Base-by-base conservation (phyloP, 495 filamentous ascomycete species). In the Astrocystis sublimbata region DNA sequence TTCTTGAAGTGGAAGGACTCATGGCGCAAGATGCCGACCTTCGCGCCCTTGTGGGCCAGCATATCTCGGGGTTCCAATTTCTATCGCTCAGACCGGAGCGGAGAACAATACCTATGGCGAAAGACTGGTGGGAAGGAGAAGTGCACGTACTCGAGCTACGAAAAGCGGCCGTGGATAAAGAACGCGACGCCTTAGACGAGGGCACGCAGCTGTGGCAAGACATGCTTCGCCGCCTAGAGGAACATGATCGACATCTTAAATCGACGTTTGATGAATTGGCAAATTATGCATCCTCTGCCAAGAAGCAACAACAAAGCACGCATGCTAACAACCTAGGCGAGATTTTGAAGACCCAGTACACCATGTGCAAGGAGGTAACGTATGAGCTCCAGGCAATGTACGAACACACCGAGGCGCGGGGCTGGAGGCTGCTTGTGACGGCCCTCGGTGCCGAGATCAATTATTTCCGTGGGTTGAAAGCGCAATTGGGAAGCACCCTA, bases 401-500 rank as follows among this genome's bases (percentile, higher is more conserved):
- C n/a, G 79, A 82, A 15, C 73, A 82, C 35, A 89, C 87, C 0
- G 81, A 88, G 56, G 79, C 82, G 4, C 83, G 82, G 57, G 83
- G 86, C 6, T 98, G 94, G 94, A 97, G 90, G 41, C 75, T 98
- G 26, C 79, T 98, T 24, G 85, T 97, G 23, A 93, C 89, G 60
- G 92, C 90, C 60, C 87, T 97, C 61, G 89, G 92, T 4, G 91
- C 94, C 1, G 94, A 98, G 68, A 71, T 96, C 4, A 89, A 93
- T 65, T 93, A 96, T 7, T 85, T 97, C 55, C 79, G 75, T 52
- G 87, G 92, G 67, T 90, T 88, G 9, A 80, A 83, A 58, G 75
- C 75, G 2, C 81, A 96, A 63, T 76, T 98, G 51, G 75, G 82
- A 33, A 79, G 76, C 17, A 79, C 78, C 2, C 72, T 91, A 12